Conservation (phyloP, 2,329 filamentous ascomycete genomes). For the Pyricularia grisea region DNA sequence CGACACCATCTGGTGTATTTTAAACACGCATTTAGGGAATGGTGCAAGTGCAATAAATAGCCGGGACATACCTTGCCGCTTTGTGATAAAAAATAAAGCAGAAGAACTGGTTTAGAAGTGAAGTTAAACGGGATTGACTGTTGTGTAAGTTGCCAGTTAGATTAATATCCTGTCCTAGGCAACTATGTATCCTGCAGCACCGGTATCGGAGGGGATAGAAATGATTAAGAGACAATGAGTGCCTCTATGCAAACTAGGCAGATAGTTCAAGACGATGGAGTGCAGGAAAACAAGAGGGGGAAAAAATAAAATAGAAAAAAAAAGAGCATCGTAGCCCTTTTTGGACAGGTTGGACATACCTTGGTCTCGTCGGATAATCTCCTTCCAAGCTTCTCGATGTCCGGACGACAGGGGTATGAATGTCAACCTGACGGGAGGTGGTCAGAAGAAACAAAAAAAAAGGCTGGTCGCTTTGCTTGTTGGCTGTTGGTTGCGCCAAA, state of each 20-base stretch:
- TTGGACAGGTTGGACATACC: neutral
- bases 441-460: neutral
- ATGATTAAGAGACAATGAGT: neutral
- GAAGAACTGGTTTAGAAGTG: neutral
- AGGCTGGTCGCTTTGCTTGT: neutral
- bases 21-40: neutral
- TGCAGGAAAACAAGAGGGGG: too few species aligned
- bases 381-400: neutral
- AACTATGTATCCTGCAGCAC: neutral
- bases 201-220: neutral
- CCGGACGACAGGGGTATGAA: neutral
- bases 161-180: neutral
- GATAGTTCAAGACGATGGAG: too few species aligned
- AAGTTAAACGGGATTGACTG: neutral
- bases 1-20: neutral
- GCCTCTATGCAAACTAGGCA: neutral
- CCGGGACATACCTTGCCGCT: neutral
- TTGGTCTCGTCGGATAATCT: neutral
- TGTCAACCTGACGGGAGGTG: neutral
- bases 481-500: neutral
- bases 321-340: neutral
- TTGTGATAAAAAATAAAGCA: neutral
- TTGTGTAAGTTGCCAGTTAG: neutral
- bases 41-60: neutral
- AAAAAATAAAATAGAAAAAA: neutral